A percentile compares a stretch with the other conserved stretches of the same genome.
phyloP scores from a whole-genome alignment of 1,139 yeast genomes.

The Magnusiomyces tetraspermus region DNA sequence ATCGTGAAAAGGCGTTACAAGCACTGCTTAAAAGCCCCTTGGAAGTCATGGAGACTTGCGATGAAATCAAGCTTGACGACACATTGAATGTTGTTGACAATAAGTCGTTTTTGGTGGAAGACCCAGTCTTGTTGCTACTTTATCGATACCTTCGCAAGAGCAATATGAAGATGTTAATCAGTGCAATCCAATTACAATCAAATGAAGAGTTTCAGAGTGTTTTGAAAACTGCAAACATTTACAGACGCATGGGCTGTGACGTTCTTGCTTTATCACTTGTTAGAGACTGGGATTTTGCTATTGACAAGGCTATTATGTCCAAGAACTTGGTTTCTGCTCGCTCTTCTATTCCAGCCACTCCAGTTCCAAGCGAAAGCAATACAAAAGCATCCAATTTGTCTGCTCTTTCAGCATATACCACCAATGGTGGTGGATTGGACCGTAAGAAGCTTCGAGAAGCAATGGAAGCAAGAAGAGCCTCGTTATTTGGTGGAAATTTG shows the following conservation, averaged over 20 bases:
- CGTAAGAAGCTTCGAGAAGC: constrained; percentile 5
- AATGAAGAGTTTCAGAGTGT: constrained; percentile 50
- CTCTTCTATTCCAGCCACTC: neutral
- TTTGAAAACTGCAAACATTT: constrained; percentile 53
- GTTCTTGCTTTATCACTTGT: constrained; percentile 56
- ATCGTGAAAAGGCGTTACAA: constrained; percentile 18
- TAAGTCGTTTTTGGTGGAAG: constrained; percentile 56
- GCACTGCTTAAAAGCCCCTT: constrained; percentile 17
- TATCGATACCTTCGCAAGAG: constrained; percentile 50
- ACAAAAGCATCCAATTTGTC: neutral
- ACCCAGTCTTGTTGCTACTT: constrained; percentile 66
- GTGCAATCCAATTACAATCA: constrained; percentile 30
- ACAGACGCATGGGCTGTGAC: constrained; percentile 88
- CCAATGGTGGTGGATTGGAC: neutral
- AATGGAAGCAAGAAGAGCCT: constrained; percentile 3
- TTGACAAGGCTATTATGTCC: constrained; percentile 2
- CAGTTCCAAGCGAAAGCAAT: neutral
- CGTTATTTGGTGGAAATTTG: constrained; percentile 5
- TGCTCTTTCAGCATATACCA: neutral
- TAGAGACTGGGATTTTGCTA: constrained; percentile 59
- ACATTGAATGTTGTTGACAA: constrained; percentile 25
- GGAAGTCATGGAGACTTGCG: constrained; percentile 10
- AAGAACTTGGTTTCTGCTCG: neutral
- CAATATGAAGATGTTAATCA: constrained; percentile 34
- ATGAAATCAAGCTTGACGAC: constrained; percentile 10